Conservation (phyloP, 768 basidiomycete species). For the Lentinula sp. region DNA sequence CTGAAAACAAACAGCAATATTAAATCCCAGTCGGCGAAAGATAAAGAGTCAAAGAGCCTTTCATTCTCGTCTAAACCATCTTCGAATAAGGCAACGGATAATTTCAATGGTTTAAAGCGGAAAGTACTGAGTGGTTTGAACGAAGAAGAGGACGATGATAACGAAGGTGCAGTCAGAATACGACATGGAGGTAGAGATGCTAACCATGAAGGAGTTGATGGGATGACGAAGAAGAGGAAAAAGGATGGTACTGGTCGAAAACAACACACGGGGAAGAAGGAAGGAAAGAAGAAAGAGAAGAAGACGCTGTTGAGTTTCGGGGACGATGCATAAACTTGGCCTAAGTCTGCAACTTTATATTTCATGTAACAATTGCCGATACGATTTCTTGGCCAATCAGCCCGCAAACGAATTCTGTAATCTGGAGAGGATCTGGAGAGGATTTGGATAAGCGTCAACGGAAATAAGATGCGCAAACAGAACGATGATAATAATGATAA, state of each 20-base stretch:
- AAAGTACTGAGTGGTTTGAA: neutral
- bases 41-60: neutral
- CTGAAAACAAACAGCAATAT: neutral
- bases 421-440: no score
- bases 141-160: neutral
- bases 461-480: neutral
- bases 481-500: neutral
- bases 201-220: neutral
- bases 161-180: neutral
- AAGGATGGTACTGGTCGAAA: neutral
- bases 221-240: neutral
- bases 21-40: neutral
- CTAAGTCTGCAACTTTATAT: no score
- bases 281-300: neutral
- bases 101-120: neutral
- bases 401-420: no score
- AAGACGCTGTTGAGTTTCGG: constrained; percentile 5
- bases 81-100: neutral
- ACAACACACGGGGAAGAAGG: neutral
- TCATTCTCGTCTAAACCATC: constrained; percentile 5
- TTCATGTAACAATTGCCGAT: no score
- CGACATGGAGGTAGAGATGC: neutral
- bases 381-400: no score
- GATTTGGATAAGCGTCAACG: no score
- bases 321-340: neutral